These are phyloP conservation scores for Amyloporia xantha DNA, from an alignment of 768 basidiomycete genomes.

Conservation along the genomic window DNA sequence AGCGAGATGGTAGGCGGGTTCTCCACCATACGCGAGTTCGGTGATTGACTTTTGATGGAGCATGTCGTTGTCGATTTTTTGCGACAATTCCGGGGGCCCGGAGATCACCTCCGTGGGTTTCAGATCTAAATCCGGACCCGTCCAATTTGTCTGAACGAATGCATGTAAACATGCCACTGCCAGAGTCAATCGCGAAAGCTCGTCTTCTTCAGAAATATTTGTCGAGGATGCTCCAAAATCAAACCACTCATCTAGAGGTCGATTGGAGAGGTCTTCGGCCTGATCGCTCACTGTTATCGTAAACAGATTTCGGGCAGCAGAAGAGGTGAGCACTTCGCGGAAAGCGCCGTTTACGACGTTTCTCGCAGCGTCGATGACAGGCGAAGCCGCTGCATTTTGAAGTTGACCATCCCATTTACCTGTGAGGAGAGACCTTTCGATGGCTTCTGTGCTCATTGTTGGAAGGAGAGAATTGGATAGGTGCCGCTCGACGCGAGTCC, in stretches of 20 bases:
- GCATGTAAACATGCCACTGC: slow-evolving; percentile 81
- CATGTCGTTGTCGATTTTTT: slow-evolving; percentile 34
- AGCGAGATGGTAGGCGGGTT: slow-evolving; percentile 93
- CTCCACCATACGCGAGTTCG: slow-evolving; percentile 78
- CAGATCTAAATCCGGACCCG: slow-evolving; percentile 79
- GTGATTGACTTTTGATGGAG: slow-evolving; percentile 64
- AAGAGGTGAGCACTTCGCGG: slow-evolving; percentile 37
- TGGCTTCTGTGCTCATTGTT: slow-evolving; percentile 7
- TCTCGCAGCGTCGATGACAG: slow-evolving; percentile 38
- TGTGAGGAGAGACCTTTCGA: slow-evolving; percentile 54
- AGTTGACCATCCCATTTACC: slow-evolving; percentile 35
- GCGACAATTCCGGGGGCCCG: slow-evolving; percentile 23
- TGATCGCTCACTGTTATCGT: slow-evolving; percentile 18
- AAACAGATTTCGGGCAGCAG: slow-evolving; percentile 31
- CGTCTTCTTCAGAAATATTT: slow-evolving; percentile 35
- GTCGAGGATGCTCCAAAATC: slow-evolving; percentile 24
- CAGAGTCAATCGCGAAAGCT: slow-evolving; percentile 53
- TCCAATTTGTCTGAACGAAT: slow-evolving; percentile 95
- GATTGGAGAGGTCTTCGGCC: slow-evolving; percentile 26
- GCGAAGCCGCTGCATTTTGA: slow-evolving; percentile 7
- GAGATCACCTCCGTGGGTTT: slow-evolving; percentile 33
- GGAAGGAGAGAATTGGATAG: no score
- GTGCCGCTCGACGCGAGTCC: no score
- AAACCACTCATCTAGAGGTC: slow-evolving; percentile 33
- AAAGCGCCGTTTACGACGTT: slow-evolving; percentile 56